Evolutionary conservation across 2,329 filamentous ascomycete species (phyloP).

Genomic region (Cercospora beticola): DNA sequence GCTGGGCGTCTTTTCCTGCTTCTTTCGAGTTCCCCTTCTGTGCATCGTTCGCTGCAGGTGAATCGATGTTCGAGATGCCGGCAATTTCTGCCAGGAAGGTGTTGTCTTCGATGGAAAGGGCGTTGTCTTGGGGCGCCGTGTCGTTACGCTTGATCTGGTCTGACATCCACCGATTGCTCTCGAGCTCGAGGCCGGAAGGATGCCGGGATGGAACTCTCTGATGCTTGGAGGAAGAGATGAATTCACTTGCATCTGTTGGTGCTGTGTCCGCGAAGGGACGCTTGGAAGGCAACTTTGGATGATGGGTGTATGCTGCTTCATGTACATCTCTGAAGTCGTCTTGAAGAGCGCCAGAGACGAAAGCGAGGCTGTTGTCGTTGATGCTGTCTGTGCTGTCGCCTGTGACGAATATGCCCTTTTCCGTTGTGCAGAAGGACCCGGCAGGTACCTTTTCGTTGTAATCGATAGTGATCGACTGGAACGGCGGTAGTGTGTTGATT

Average conservation of each 20-base stretch:
- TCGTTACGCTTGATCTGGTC: not conserved
- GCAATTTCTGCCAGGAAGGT: conserved; percentile 1
- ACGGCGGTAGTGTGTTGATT: not conserved
- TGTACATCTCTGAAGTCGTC: no score
- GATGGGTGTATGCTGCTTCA: not conserved
- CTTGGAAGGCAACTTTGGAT: not conserved
- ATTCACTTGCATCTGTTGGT: not conserved
- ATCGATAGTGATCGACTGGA: not conserved
- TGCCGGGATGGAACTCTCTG: not conserved
- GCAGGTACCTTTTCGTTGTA: not conserved
- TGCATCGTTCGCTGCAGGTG: not conserved
- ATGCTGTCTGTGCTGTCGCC: conserved; percentile 17
- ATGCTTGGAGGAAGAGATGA: conserved; percentile 10
- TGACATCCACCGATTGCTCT: not conserved
- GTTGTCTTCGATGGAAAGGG: conserved; percentile 2
- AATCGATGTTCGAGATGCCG: not conserved
- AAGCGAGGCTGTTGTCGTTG: not conserved
- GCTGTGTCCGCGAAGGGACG: conserved; percentile 8
- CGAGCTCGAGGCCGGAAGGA: not conserved
- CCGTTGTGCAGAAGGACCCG: not conserved
- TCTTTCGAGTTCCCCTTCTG: not conserved
- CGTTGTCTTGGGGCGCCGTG: not conserved
- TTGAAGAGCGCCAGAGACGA: not conserved
- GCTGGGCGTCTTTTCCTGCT: not conserved
- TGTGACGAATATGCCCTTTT: conserved; percentile 13